Base-by-base conservation (phyloP, 768 basidiomycete species). In the Suillus subalutaceus region DNA sequence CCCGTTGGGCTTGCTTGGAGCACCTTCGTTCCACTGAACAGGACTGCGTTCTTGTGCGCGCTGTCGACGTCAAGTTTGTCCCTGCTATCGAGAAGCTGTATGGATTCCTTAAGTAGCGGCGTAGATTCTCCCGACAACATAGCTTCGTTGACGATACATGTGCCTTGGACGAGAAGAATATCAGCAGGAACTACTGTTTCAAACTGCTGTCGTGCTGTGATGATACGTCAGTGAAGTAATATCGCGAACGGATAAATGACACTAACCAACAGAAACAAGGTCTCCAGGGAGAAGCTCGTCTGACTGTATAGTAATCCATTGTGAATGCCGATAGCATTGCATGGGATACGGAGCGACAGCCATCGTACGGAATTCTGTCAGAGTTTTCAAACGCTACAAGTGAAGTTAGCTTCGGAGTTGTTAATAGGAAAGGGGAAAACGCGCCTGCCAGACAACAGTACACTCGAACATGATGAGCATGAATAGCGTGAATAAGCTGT, bases 91-190 rank as follows among this genome's bases (percentile, higher is more conserved):
- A 94, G 82, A 0, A 99, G 83, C 69, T 94, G 91, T 65, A 98
- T 91, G 16, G 93, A 95, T 73, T 99, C 97, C 74, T 99, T 99
- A 57, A 99, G 83, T 10, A 99, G 83, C 6, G 97, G 97, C 0
- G 97, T 99, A 0, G 96, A 97, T 81, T 99, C 97, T 61, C 97
- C 97, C 1, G 96, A 97, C 3, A 99, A 82, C 97, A 99, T 99
- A 35, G 97, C 97, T 77, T 99, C 97, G 76, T 99, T 99, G 69
- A 99, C 96, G 72, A 99, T 99, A 68, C 91, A 92, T 0, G 94
- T 93, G 12, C 97, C 97, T 65, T 90, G 88, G 15, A 98, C 78
- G n/a, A 99, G 85, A 20, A 99, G 86, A 44, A 99, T 86, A 73
- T 99, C 97, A 12, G 95, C 96, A 2, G 97, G 96, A 18, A 97